Percentiles rank a stretch among this genome's conserved stretches.
Conservation (phyloP, 441 rosid genomes). For the Euphorbia schlechtendalii region DNA sequence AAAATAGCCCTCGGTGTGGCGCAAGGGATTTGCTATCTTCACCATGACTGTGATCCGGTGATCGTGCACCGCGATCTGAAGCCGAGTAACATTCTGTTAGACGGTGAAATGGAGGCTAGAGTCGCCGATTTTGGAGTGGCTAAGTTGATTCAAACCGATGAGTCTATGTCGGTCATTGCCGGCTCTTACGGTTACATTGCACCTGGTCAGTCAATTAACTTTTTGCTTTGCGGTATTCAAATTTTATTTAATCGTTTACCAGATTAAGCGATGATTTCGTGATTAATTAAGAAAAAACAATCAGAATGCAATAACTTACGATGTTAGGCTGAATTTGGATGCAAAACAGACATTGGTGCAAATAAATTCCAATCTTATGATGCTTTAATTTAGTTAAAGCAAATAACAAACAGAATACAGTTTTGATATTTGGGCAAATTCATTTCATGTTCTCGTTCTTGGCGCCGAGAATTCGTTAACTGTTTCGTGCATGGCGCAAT, state of each 20-base stretch:
- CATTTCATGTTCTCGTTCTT: slow-evolving; percentile 12
- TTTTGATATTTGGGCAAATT: slow-evolving; percentile 2
- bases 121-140: slow-evolving; percentile 99
- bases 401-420: background rate
- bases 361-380: no score
- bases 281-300: no score
- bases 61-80: slow-evolving; percentile 92
- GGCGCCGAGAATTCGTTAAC: slow-evolving; percentile 16
- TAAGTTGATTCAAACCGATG: slow-evolving; percentile 66
- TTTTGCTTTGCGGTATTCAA: background rate
- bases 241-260: background rate
- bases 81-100: slow-evolving; percentile 79
- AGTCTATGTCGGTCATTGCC: slow-evolving; percentile 97
- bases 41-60: slow-evolving; percentile 94
- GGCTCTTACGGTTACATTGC: slow-evolving; percentile 99
- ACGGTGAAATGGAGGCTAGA: slow-evolving; percentile 87
- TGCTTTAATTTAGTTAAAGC: slow-evolving; percentile 9
- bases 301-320: no score
- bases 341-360: background rate
- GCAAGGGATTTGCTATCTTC: slow-evolving; percentile 93
- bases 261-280: no score
- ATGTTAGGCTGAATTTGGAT: no score
- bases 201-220: slow-evolving; percentile 50
- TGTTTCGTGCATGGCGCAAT: slow-evolving; percentile 16
- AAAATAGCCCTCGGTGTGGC: slow-evolving; percentile 89